A percentile compares a stretch with the other conserved stretches of the same genome.
Conservation (phyloP, 1,139 yeast genomes). For the Yamadazyma aaseri region DNA sequence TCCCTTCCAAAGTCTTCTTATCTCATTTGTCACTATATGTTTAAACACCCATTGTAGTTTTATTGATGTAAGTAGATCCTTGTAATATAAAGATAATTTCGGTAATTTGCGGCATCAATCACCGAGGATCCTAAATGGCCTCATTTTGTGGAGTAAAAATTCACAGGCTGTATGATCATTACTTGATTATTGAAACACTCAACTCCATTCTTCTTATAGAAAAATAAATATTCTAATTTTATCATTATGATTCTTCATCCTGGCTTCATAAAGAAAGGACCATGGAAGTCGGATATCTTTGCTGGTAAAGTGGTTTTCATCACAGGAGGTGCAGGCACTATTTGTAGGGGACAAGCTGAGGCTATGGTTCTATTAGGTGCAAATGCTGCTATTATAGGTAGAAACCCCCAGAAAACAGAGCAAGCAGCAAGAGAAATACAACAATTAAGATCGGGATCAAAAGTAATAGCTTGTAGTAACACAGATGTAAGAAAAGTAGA, state of each 20-base stretch:
- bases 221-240: background rate
- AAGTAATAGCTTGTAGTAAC: conserved; percentile 65
- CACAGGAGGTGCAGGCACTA: conserved; percentile 95
- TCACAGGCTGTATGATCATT: conserved; percentile 2
- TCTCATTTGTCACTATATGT: too few relatives aligned
- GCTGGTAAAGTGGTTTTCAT: conserved; percentile 83
- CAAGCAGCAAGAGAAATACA: conserved; percentile 66
- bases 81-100: too few relatives aligned
- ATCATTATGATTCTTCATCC: conserved; percentile 10
- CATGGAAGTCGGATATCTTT: conserved; percentile 62
- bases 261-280: conserved; percentile 23
- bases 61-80: too few relatives aligned
- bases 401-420: conserved; percentile 64
- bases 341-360: conserved; percentile 83
- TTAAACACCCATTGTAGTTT: too few relatives aligned
- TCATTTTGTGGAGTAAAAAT: conserved; percentile 1
- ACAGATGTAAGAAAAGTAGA: conserved; percentile 75
- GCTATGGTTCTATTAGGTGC: conserved; percentile 83
- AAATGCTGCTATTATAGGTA: conserved; percentile 79
- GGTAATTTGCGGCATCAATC: background rate
- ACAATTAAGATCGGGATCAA: conserved; percentile 53
- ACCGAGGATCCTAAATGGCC: background rate
- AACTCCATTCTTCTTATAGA: too few relatives aligned
- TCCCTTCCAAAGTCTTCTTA: too few relatives aligned
- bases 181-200: too few relatives aligned